Evolutionary conservation across 2,329 filamentous ascomycete species (phyloP), one percentile per base, ranked within the genome.

Genomic region (Fusarium armeniacum): DNA sequence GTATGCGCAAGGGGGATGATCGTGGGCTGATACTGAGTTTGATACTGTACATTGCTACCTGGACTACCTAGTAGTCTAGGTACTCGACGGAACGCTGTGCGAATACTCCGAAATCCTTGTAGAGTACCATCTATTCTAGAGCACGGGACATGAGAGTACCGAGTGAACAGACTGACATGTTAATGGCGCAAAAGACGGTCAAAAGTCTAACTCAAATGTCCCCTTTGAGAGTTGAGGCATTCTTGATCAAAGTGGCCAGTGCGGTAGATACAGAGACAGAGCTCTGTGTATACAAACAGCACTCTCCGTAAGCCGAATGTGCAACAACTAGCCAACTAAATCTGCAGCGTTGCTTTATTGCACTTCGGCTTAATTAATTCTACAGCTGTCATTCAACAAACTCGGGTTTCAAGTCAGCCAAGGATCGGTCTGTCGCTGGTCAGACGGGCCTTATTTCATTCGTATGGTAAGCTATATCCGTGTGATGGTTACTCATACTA

Each of bases 1-100:
- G 44, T 54, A 58, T 68, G 62, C 43, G 60, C 57, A 70, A 67
- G 70, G 59, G 65, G 46, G 40, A 40, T 18, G 24, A 44, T 47
- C 43, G 38, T 70, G 67, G 56, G 52, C 60, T 59, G 59, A 71
- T 68, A 18, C 50, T 64, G 30, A 69, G 47, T 65, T 68, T 52
- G 43, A 56, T 45, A 44, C 41, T 6, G 5, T 26, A 7, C 24
- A 46, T 45, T 43, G 49, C n/a, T 45, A 53, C 18, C 16, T 26
- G 16, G 22, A 20, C 20, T 20, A 20, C 20, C 20, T 51, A 38
- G 24, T 26, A 26, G 24, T 11, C 20, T 24, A 6, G 12, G 7
- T 26, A 45, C 30, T 35, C 9, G 26, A 24, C 33, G 47, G 33
- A 16, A 49, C 43, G 33, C n/a, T 49, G 36, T 47, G 36, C 44